These are phyloP conservation scores for Aspergillus incahuasiensis DNA, from an alignment of 495 filamentous ascomycete genomes.

Conservation along the genomic window DNA sequence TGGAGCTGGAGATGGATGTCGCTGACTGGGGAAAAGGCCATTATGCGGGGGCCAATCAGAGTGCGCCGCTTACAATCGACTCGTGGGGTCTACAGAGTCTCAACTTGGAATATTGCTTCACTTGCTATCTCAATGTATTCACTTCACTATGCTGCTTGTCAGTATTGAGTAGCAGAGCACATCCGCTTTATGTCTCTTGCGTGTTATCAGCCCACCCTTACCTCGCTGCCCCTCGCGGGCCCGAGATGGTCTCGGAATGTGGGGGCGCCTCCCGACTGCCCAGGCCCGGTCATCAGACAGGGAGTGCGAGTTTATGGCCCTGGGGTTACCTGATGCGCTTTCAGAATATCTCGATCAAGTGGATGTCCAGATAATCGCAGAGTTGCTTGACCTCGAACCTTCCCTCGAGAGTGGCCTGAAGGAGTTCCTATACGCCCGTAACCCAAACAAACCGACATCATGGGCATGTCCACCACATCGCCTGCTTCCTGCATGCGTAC, in stretches of 20 bases:
- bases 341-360: too few relatives aligned
- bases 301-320: too few relatives aligned
- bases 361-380: too few relatives aligned
- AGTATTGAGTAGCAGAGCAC: too few relatives aligned
- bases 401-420: too few relatives aligned
- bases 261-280: neutral
- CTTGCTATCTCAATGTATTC: neutral
- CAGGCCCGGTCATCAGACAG: neutral
- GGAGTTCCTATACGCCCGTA: neutral
- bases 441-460: neutral
- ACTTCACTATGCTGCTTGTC: neutral
- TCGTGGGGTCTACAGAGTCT: too few relatives aligned
- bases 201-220: neutral
- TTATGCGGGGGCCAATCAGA: constrained; percentile 1
- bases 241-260: constrained; percentile 2
- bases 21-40: neutral
- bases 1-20: neutral
- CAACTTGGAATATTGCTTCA: too few relatives aligned
- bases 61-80: neutral
- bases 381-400: too few relatives aligned
- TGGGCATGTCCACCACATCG: neutral
- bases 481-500: neutral
- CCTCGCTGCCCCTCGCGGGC: neutral
- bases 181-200: neutral
- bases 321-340: too few relatives aligned